Evolutionary conservation across 495 filamentous ascomycete genomes (phyloP).

Genomic region (Hyphodiscus hymeniophilus): DNA sequence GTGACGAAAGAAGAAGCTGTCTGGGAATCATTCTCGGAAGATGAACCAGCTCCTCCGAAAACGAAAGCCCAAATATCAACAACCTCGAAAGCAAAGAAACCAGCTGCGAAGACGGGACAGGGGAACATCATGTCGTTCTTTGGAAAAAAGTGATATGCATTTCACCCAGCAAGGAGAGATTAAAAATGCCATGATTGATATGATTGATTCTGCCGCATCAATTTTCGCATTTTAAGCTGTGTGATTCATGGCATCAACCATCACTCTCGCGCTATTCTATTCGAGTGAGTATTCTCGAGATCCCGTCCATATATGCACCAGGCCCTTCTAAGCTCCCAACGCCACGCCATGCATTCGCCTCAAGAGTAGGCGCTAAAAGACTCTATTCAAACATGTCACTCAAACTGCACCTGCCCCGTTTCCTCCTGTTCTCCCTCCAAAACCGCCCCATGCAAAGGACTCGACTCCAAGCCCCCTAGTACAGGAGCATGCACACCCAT

Average conservation of each 20-base stretch:
- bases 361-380: constrained; percentile 13
- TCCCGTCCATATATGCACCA: constrained; percentile 6
- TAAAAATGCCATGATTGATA: no score
- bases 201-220: no score
- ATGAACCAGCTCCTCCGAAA: constrained; percentile 59
- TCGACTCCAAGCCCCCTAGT: constrained; percentile 35
- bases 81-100: constrained; percentile 47
- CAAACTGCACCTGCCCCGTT: constrained; percentile 31
- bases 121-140: constrained; percentile 96
- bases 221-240: no score
- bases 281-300: no score
- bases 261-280: no score
- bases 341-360: constrained; percentile 7
- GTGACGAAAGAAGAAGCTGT: constrained; percentile 81
- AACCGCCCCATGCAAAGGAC: constrained; percentile 28
- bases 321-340: constrained; percentile 13
- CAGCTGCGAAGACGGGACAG: constrained; percentile 53
- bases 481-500: constrained; percentile 27
- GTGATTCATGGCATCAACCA: no score
- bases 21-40: constrained; percentile 96
- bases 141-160: constrained; percentile 57
- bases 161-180: background rate
- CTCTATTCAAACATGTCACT: constrained; percentile 22
- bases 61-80: constrained; percentile 28
- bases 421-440: constrained; percentile 6